These are phyloP conservation scores for Bertia moriformis DNA, from an alignment of 2,329 filamentous ascomycete genomes.

Conservation along the genomic window DNA sequence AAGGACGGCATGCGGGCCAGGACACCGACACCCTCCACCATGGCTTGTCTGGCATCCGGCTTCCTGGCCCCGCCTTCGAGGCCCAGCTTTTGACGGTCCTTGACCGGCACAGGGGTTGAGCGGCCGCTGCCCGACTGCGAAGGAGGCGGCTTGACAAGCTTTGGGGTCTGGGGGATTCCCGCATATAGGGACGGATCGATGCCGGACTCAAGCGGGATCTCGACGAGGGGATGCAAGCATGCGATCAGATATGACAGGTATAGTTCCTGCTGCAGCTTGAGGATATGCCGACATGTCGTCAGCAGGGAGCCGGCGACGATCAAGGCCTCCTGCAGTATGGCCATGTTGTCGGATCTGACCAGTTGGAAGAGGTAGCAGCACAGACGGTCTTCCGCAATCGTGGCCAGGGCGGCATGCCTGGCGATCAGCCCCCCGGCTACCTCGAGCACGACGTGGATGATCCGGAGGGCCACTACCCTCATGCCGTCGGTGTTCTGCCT, in stretches of 20 bases:
- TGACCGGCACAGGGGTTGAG: slow-evolving; percentile 77
- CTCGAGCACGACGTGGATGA: slow-evolving; percentile 92
- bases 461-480: slow-evolving; percentile 91
- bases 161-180: too few relatives aligned
- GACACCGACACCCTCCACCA: slow-evolving; percentile 92
- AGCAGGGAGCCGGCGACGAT: slow-evolving; percentile 82
- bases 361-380: slow-evolving; percentile 93
- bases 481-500: slow-evolving; percentile 84
- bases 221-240: too few relatives aligned
- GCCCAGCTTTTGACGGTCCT: slow-evolving; percentile 82
- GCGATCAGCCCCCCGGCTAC: slow-evolving; percentile 91
- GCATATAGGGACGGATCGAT: too few relatives aligned
- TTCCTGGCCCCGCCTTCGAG: slow-evolving; percentile 83
- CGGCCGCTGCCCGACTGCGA: slow-evolving; percentile 67
- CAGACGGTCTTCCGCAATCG: slow-evolving; percentile 78
- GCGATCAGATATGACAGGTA: too few relatives aligned
- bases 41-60: slow-evolving; percentile 88
- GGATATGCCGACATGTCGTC: slow-evolving; percentile 78
- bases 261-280: too few relatives aligned
- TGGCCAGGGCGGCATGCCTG: slow-evolving; percentile 74
- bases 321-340: slow-evolving; percentile 81
- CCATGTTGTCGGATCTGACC: slow-evolving; percentile 89
- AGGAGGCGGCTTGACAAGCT: slow-evolving; percentile 63
- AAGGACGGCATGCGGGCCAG: slow-evolving; percentile 85
- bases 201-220: too few relatives aligned